Base-by-base conservation (phyloP, 78 protist species). In the Dictyostelium brefeldianum region DNA sequence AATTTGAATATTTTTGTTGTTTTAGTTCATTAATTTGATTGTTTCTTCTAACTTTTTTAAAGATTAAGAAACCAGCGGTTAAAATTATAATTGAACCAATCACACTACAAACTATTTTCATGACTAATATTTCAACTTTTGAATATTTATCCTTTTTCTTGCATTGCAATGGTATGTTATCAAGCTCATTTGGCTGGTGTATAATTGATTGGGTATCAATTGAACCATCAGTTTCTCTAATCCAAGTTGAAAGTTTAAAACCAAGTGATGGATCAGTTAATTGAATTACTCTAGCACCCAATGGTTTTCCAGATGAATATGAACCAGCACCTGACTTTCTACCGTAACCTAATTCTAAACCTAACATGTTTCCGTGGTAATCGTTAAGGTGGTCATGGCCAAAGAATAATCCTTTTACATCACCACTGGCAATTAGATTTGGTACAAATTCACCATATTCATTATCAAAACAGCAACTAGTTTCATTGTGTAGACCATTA, bases 321-420 rank as follows among this genome's bases (percentile, higher is more conserved):
- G 81, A 71, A 8, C 90, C 90, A n/a, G 15, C 73, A 5, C 90
- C 90, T 8, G 81, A 43, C 29, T 83, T 83, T 69, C 90, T 69
- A 11, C 90, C 90, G 36, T 83, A 83, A 12, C 90, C 90, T 8
- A 83, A 53, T 50, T 81, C 57, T 0, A 82, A 36, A 36, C 43
- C 43, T 3, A 2, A 36, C 43, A 59, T 74, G 9, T 71, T 78
- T 0, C 92, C 92, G 27, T 51, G 78, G 48, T 22, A 85, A 47
- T 85, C 92, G 25, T 75, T 74, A 15, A 29, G 54, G 48, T 85
- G 92, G 25, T 85, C 92, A 29, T 75, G 83, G 12, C 92, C 92
- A 85, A 85, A 85, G 18, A 74, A 85, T 15, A 85, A 29, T 14
- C 83, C 81, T 48, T 85, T 59, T 2, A 85, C 80, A 62, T 71